Base-by-base conservation (phyloP, 1,139 yeast genomes). In the Arxiozyma slooffiae region DNA sequence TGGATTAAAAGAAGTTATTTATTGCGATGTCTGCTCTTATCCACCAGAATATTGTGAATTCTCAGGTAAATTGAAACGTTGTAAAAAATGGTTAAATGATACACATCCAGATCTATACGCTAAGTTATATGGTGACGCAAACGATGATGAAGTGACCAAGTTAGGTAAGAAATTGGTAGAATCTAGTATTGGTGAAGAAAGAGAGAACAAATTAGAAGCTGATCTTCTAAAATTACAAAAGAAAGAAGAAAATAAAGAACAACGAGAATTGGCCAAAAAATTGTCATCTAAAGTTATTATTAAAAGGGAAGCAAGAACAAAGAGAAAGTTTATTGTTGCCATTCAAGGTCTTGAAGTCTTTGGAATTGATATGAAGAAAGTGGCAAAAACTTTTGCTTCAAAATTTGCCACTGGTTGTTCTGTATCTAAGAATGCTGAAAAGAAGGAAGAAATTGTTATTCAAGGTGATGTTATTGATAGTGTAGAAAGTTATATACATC, bases 401-500 rank as follows among this genome's bases (percentile, higher is more conserved):
- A 88, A 87, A 67, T 92, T 90, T 66, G 98, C 98, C 22, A 90
- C 97, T 3, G 98, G 98, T 46, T 94, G 97, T 24, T 81, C 94
- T 44, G 96, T 90, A n/a, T 82, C 90, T 8, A 90, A 90, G 71
- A 85, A 83, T 56, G 92, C 83, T 11, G 97, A 90, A 59, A 90
- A 90, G 69, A 85, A 85, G 65, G 97, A 90, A 57, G 97, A 90
- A 64, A 81, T 90, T 52, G 79, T 88, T 55, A 85, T 90, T 52
- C 97, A 90, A 71, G 98, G 98, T 60, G 98, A 92, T 68, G 94
- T 90, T 46, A 85, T 90, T 56, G 96, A 89, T 59, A 96, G 85
- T 62, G 95, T 92, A 23, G 94, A 85, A 63, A 85, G 73, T 17
- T 86, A 85, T 62, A 79, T 90, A 54, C 80, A 76, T 51, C 79